Conservation (phyloP, 768 basidiomycete species). For the Suillus subaureus region DNA sequence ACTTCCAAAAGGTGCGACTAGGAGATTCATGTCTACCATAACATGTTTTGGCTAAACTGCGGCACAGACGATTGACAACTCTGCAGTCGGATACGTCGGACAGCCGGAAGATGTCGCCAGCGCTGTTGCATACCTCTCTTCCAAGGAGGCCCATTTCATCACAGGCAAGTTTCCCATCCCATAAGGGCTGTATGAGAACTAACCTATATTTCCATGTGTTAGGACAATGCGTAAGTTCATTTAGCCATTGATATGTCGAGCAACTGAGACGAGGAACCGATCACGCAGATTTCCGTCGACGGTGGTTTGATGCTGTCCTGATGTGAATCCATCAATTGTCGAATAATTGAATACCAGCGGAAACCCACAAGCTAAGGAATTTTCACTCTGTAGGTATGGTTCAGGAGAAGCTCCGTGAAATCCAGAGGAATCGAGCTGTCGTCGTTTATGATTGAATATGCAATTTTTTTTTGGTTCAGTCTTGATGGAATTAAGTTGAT, state of each 20-base stretch:
- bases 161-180: slow-evolving; percentile 27
- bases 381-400: not conserved
- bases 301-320: slow-evolving; percentile 16
- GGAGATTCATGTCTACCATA: not conserved
- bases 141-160: slow-evolving; percentile 36
- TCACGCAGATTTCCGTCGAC: slow-evolving; percentile 13
- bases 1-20: slow-evolving; percentile 2
- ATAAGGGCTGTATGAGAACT: not conserved
- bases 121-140: slow-evolving; percentile 36
- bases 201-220: not conserved
- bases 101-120: slow-evolving; percentile 36
- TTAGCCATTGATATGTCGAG: not conserved
- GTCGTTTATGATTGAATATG: not conserved
- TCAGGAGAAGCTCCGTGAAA: not conserved
- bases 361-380: not conserved
- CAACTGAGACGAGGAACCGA: not conserved
- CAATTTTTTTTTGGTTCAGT: not conserved
- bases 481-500: not conserved
- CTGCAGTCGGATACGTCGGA: slow-evolving; percentile 22
- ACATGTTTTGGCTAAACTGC: not conserved
- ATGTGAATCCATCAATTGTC: not conserved
- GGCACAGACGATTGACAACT: not conserved
- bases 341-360: not conserved
- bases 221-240: slow-evolving; percentile 20
- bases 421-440: not conserved